Evolutionary conservation across 108 stramenopile genomes (phyloP).

Genomic region (Skeletonema menzelii): DNA sequence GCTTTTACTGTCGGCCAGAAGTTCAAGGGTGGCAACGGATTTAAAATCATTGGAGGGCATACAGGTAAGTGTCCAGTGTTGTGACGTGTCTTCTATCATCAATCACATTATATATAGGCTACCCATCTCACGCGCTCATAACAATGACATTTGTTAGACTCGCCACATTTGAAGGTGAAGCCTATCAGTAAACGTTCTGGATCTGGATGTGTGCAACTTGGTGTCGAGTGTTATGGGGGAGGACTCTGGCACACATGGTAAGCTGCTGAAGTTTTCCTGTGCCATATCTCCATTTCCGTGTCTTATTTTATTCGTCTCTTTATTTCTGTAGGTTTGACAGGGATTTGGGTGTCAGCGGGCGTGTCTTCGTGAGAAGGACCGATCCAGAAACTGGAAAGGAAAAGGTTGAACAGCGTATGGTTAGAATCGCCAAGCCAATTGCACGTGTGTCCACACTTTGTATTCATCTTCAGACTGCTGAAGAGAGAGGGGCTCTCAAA

Average conservation of each 20-base stretch:
- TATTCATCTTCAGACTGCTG: slow-evolving; percentile 91
- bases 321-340: slow-evolving; percentile 1
- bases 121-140: neutral
- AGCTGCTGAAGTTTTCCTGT: slow-evolving; percentile 39
- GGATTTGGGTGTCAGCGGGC: slow-evolving; percentile 68
- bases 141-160: slow-evolving; percentile 42
- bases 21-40: slow-evolving; percentile 66
- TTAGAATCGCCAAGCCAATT: slow-evolving; percentile 76
- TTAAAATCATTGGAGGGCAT: slow-evolving; percentile 87
- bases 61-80: slow-evolving; percentile 21
- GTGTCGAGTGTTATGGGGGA: slow-evolving; percentile 84
- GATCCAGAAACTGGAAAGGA: slow-evolving; percentile 31
- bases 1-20: slow-evolving; percentile 91
- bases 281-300: neutral
- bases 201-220: slow-evolving; percentile 65
- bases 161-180: slow-evolving; percentile 91
- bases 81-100: neutral
- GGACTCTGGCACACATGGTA: slow-evolving; percentile 90
- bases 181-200: slow-evolving; percentile 61
- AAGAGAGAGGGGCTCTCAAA: slow-evolving; percentile 72
- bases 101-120: neutral
- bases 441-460: slow-evolving; percentile 89
- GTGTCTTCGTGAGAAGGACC: slow-evolving; percentile 57
- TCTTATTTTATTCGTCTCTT: neutral
- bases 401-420: slow-evolving; percentile 55